Evolutionary conservation across 306 rosid species (phyloP).

Genomic region (Acmispon strigosus): DNA sequence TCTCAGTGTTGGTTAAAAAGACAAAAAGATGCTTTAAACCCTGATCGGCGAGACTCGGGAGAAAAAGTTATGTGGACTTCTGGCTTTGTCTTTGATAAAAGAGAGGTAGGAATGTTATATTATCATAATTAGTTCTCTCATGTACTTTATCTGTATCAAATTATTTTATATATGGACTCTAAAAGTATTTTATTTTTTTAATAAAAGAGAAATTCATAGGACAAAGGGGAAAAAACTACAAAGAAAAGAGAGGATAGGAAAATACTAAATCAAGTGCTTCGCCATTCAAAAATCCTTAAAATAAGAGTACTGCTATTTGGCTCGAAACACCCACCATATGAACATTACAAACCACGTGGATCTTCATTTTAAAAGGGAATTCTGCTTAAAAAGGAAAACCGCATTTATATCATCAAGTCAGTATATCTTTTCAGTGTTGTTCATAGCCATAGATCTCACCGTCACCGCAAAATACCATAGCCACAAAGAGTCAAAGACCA

Average conservation of each 20-base stretch:
- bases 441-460: too few species aligned
- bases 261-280: not conserved
- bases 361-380: too few species aligned
- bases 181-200: not conserved
- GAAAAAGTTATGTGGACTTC: constrained; percentile 72
- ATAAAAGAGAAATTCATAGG: not conserved
- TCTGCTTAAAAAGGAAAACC: too few species aligned
- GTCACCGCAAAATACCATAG: too few species aligned
- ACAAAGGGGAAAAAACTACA: not conserved
- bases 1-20: constrained; percentile 91
- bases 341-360: too few species aligned
- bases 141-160: not conserved
- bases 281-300: not conserved
- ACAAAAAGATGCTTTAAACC: constrained; percentile 66
- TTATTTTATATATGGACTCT: constrained; percentile 6
- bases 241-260: not conserved
- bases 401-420: too few species aligned
- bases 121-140: not conserved
- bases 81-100: constrained; percentile 68
- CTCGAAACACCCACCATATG: too few species aligned
- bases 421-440: too few species aligned
- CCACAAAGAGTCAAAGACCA: too few species aligned
- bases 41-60: constrained; percentile 51
- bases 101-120: constrained; percentile 48
- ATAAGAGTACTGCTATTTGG: too few species aligned